Evolutionary conservation across 495 filamentous ascomycete genomes (phyloP).

Genomic region (Bryoglossum gracile): DNA sequence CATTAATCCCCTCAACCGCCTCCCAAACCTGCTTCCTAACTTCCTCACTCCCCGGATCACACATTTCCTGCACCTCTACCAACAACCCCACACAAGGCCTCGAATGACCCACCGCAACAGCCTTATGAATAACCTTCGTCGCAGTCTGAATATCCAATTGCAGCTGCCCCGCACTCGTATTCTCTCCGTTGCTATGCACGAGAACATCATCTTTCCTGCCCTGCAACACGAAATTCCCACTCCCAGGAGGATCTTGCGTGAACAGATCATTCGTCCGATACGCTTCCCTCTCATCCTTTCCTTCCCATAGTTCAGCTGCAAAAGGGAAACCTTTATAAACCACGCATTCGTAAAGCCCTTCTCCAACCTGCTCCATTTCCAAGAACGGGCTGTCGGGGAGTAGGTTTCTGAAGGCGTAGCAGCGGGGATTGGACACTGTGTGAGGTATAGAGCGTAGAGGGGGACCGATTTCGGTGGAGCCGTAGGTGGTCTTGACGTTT

Average conservation of each 20-base stretch:
- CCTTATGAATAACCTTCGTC: conserved; percentile 20
- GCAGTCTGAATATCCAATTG: conserved; percentile 24
- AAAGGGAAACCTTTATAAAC: conserved; percentile 25
- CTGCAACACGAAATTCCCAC: conserved; percentile 17
- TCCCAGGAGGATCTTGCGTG: conserved; percentile 23
- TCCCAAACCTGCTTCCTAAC: conserved; percentile 12
- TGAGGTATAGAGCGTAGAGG: conserved; percentile 24
- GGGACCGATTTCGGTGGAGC: conserved; percentile 25
- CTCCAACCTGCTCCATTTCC: conserved; percentile 23
- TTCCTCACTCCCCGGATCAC: conserved; percentile 1
- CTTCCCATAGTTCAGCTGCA: conserved; percentile 23
- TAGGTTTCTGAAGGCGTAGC: conserved; percentile 22
- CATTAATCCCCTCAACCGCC: conserved; percentile 16
- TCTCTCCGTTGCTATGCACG: conserved; percentile 24
- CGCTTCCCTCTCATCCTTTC: conserved; percentile 14
- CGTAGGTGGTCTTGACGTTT: conserved; percentile 25
- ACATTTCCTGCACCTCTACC: conserved; percentile 17
- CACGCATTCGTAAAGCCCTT: conserved; percentile 20
- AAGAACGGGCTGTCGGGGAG: conserved; percentile 22
- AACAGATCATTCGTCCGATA: conserved; percentile 25
- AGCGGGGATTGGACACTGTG: conserved; percentile 12
- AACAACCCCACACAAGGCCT: conserved; percentile 17
- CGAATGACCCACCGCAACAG: conserved; percentile 22
- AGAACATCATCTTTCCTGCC: conserved; percentile 24
- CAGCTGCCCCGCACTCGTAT: conserved; percentile 18